Percentiles rank a stretch among this genome's conserved stretches.
Conservation (phyloP, 441 rosid genomes). For the Breynia disticha region DNA sequence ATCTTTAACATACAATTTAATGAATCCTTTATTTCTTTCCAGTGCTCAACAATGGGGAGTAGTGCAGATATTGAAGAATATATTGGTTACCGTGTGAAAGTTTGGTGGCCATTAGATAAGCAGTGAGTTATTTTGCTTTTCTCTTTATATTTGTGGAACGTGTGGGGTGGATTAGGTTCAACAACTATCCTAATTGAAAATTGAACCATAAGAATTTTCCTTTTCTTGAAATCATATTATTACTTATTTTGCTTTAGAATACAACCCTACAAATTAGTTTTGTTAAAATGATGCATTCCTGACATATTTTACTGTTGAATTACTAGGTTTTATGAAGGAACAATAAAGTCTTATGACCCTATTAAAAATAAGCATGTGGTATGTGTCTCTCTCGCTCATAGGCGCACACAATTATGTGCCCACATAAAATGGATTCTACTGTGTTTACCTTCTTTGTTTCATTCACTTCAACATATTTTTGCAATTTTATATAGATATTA, state of each 20-base stretch:
- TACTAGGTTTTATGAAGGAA: conserved; percentile 93
- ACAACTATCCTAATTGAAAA: no score
- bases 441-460: conserved; percentile 8
- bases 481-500: conserved; percentile 43
- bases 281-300: no score
- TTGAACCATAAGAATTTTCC: no score
- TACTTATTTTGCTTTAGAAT: no score
- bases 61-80: conserved; percentile 55
- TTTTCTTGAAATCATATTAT: no score
- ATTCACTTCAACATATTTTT: no score
- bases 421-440: not conserved
- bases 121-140: conserved; percentile 73
- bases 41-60: conserved; percentile 57
- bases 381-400: conserved; percentile 21
- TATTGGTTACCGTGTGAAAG: conserved; percentile 79
- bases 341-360: conserved; percentile 86
- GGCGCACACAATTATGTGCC: not conserved
- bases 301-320: not conserved
- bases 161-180: no score
- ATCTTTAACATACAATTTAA: no score
- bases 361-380: conserved; percentile 91
- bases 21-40: conserved; percentile 16
- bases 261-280: no score
- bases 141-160: no score
- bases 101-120: conserved; percentile 99